Evolutionary conservation across 1,139 yeast genomes (phyloP).

Genomic region (Nakaseomyces bracarensis): DNA sequence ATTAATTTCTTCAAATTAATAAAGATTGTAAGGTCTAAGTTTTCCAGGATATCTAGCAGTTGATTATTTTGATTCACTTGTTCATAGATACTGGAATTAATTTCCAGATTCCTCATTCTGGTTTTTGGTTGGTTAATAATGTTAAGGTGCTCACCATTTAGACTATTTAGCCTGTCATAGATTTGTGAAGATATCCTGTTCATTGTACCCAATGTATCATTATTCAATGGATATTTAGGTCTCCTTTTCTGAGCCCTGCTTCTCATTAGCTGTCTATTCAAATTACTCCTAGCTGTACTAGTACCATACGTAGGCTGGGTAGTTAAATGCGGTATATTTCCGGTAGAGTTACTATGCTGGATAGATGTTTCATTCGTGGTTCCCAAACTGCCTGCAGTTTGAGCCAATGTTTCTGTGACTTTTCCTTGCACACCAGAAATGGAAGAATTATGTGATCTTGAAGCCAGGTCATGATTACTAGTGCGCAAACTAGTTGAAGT

Average conservation of each 20-base stretch:
- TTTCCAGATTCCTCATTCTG: conserved; percentile 22
- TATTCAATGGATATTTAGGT: conserved; percentile 22
- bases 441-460: conserved; percentile 7
- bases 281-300: conserved; percentile 1
- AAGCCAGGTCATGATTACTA: conserved; percentile 4
- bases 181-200: conserved; percentile 19
- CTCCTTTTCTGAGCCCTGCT: conserved; percentile 18
- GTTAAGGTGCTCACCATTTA: conserved; percentile 9
- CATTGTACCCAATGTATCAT: conserved; percentile 22
- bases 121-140: conserved; percentile 12
- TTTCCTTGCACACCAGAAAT: conserved; percentile 17
- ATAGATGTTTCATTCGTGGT: conserved; percentile 4
- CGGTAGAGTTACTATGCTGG: conserved; percentile 4
- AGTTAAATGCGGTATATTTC: background rate
- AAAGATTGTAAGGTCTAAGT: conserved; percentile 25
- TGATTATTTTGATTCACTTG: conserved; percentile 21
- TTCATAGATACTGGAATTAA: conserved; percentile 26
- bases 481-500: background rate
- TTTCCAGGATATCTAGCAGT: conserved; percentile 23
- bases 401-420: conserved; percentile 21
- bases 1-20: conserved; percentile 18
- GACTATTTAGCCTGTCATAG: conserved; percentile 14
- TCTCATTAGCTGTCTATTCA: conserved; percentile 18
- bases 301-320: conserved; percentile 2
- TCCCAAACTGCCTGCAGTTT: conserved; percentile 17